phyloP scores from a whole-genome alignment of 2,329 filamentous ascomycete genomes.

The Fusarium foetens region DNA sequence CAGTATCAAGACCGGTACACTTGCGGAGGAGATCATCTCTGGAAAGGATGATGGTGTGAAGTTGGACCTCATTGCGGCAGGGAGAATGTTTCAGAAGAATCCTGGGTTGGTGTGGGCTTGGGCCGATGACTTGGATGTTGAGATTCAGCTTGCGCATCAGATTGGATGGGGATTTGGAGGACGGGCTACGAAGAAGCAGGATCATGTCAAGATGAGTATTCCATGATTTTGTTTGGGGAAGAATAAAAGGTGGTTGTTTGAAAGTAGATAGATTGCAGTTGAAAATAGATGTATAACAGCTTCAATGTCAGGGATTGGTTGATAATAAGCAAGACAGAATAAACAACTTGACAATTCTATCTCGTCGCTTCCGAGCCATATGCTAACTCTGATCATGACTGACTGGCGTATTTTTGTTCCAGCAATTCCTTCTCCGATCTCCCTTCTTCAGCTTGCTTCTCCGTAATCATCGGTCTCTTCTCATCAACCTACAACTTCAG shows the following conservation, averaged over 20 bases:
- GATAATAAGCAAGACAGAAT: neutral
- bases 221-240: neutral
- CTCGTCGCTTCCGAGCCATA: fast-evolving
- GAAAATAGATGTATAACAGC: neutral
- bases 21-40: constrained; percentile 60
- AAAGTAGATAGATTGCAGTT: neutral
- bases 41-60: constrained; percentile 50
- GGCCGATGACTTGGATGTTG: constrained; percentile 63
- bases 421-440: neutral
- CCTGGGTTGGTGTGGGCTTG: constrained; percentile 65
- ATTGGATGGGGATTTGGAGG: constrained; percentile 66
- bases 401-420: neutral
- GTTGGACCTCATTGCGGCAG: constrained; percentile 61
- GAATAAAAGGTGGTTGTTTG: fast-evolving
- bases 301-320: neutral
- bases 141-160: constrained; percentile 61
- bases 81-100: constrained; percentile 68
- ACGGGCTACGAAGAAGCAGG: constrained; percentile 39
- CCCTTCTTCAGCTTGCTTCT: constrained; percentile 19
- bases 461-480: neutral
- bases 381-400: neutral
- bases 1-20: constrained; percentile 55
- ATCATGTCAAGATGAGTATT: constrained; percentile 14
- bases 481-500: neutral
- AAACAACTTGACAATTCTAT: neutral